Evolutionary conservation across 2,329 filamentous ascomycete genomes (phyloP).

Genomic region (Exophiala calicioides): DNA sequence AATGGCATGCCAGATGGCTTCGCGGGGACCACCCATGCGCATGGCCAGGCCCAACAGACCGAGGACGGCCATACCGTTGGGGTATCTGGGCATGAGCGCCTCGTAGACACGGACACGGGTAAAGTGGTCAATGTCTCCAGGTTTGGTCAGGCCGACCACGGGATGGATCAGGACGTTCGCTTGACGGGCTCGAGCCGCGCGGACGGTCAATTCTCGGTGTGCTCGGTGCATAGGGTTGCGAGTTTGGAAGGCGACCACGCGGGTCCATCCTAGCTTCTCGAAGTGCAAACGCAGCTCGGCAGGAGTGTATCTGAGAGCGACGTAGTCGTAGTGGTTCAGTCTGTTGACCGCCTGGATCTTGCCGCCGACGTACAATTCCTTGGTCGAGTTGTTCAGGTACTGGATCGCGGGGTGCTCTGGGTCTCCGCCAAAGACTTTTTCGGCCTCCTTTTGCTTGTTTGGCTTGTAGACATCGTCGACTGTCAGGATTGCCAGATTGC

Average conservation of each 20-base stretch:
- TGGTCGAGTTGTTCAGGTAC: slow-evolving; percentile 77
- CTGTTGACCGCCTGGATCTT: slow-evolving; percentile 95
- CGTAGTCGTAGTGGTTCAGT: slow-evolving; percentile 98
- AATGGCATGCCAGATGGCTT: slow-evolving; percentile 99
- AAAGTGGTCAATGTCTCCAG: slow-evolving; percentile 99
- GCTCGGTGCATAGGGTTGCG: slow-evolving; percentile 99
- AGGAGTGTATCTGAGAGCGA: slow-evolving; percentile 92
- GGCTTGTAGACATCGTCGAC: slow-evolving; percentile 94
- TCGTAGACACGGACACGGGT: slow-evolving; percentile 98
- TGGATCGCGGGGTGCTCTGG: slow-evolving; percentile 89
- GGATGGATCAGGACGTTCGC: slow-evolving; percentile 99
- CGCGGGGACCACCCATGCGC: slow-evolving; percentile 97
- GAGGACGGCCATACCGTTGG: slow-evolving; percentile 97
- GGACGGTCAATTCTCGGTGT: slow-evolving; percentile 95
- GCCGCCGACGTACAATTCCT: slow-evolving; percentile 91
- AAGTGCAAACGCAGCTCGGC: slow-evolving; percentile 94
- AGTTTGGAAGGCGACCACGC: slow-evolving; percentile 98
- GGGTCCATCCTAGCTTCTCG: slow-evolving; percentile 98
- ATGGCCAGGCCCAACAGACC: slow-evolving; percentile 94
- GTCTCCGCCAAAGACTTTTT: slow-evolving; percentile 91
- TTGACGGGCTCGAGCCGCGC: slow-evolving; percentile 90
- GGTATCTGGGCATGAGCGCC: slow-evolving; percentile 92
- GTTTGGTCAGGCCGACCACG: slow-evolving; percentile 97
- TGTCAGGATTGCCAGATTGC: slow-evolving; percentile 91
- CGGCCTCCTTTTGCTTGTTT: slow-evolving; percentile 90